Base-by-base conservation (phyloP, 257 asterid species). In the Gentiana macrophylla region DNA sequence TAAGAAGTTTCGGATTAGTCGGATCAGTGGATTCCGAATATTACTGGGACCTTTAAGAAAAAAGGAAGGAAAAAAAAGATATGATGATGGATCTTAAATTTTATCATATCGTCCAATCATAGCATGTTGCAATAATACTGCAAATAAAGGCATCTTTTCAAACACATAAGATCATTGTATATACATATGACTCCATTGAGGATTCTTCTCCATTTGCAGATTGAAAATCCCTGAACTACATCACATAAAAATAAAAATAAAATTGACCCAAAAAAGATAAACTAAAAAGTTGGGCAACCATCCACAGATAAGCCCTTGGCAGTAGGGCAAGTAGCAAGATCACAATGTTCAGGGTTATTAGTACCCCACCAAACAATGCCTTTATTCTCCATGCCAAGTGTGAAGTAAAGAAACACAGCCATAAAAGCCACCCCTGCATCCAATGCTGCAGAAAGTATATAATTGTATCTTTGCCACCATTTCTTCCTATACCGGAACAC, bases 381-480 rank as follows among this genome's bases (percentile, higher is more conserved):
- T 43, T 55, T 64, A 11, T 74, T 51, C 64, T 69, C 83, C 49
- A 85, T 56, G 0, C 89, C 92, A 36, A 81, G 61, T 1, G 63
- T 6, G 67, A 85, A 72, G 64, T 82, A 85, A 35, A 85, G 72
- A 33, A 85, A 41, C 38, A 85, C 86, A 0, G 84, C 79, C 95
- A 85, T 85, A 69, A 85, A 85, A 7, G 92, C 94, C 3, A 85
- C 83, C 6, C 94, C 94, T 0, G 89, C 94, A 62, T 85, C 94
- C 49, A 85, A 44, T 0, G 81, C 92, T 0, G 92, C 94, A 0
- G 94, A 85, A 1, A 85, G 89, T 12, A 85, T 66, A 34, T 85
- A 85, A 47, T 85, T 85, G 52, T 85, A 82, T 70, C 86, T 80
- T 62, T 78, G 84, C 94, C 94, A 85, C 94, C 94, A 85, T 13